These are phyloP conservation scores for Chaetomium sp. DNA, from an alignment of 2,329 filamentous ascomycete species.

Conservation along the genomic window DNA sequence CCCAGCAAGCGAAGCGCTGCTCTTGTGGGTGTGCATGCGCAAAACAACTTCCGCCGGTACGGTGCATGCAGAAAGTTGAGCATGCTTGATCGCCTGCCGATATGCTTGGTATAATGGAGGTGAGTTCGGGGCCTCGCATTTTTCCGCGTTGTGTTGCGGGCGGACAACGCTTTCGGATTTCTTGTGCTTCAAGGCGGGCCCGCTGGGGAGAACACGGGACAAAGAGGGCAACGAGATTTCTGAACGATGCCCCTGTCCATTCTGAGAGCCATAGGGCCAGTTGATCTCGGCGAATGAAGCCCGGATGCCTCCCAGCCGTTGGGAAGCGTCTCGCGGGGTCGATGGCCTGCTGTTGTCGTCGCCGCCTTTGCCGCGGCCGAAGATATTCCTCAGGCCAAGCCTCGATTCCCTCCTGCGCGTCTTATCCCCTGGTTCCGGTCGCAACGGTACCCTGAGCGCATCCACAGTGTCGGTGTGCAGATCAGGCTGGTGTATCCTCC, in stretches of 20 bases:
- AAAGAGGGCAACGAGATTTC: constrained; percentile 29
- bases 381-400: constrained; percentile 45
- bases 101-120: constrained; percentile 83
- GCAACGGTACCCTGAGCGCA: constrained; percentile 37
- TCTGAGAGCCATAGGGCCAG: constrained; percentile 36
- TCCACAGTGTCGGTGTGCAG: constrained; percentile 24
- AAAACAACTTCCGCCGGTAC: constrained; percentile 64
- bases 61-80: constrained; percentile 59
- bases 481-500: constrained; percentile 36
- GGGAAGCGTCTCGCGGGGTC: constrained; percentile 24
- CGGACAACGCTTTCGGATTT: constrained; percentile 23
- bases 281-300: constrained; percentile 41
- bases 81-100: constrained; percentile 73
- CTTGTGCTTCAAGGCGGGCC: constrained; percentile 23
- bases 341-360: constrained; percentile 29
- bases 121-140: constrained; percentile 50
- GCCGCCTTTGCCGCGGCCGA: constrained; percentile 38
- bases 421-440: constrained; percentile 33
- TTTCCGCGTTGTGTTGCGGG: constrained; percentile 16
- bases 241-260: constrained; percentile 27
- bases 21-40: constrained; percentile 50
- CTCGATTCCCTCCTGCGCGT: constrained; percentile 44
- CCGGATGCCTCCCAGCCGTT: constrained; percentile 34
- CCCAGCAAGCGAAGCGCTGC: constrained; percentile 33
- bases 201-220: constrained; percentile 4